A percentile compares a stretch with the other conserved stretches of the same genome.
phyloP scores from a whole-genome alignment of 2,329 filamentous ascomycete genomes.

The Hypoxylon sp. region DNA sequence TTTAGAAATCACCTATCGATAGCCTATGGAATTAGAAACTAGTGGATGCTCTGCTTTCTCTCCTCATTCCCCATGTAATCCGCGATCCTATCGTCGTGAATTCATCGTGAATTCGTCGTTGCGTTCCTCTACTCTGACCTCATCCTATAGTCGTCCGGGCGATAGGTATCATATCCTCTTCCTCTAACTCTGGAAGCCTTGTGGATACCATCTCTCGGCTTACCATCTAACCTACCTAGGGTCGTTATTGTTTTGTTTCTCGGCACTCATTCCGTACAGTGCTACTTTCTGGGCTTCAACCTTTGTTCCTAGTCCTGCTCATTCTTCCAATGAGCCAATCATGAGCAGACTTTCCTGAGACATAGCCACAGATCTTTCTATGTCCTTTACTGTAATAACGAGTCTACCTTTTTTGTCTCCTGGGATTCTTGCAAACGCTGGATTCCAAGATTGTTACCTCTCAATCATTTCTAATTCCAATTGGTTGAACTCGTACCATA shows the following conservation, averaged over 20 bases:
- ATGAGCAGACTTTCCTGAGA: slow-evolving; percentile 40
- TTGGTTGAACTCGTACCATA: slow-evolving; percentile 6
- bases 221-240: neutral
- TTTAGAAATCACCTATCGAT: slow-evolving; percentile 37
- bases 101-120: slow-evolving; percentile 12
- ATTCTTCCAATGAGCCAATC: slow-evolving; percentile 28
- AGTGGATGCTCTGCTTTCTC: slow-evolving; percentile 24
- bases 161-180: slow-evolving; percentile 21
- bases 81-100: slow-evolving; percentile 25
- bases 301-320: slow-evolving; percentile 16
- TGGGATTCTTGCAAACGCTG: slow-evolving; percentile 21
- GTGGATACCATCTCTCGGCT: slow-evolving; percentile 10
- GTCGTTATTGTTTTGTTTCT: slow-evolving; percentile 10
- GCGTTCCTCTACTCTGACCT: slow-evolving; percentile 1
- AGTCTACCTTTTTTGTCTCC: slow-evolving; percentile 11
- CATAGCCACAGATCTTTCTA: slow-evolving; percentile 42
- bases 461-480: slow-evolving; percentile 17
- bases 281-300: slow-evolving; percentile 5
- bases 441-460: slow-evolving; percentile 10
- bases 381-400: slow-evolving; percentile 39
- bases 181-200: neutral
- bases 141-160: slow-evolving; percentile 22
- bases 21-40: slow-evolving; percentile 14
- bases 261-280: slow-evolving; percentile 13
- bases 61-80: slow-evolving; percentile 18